A percentile compares a stretch with the other conserved stretches of the same genome.
Conservation (phyloP, 768 basidiomycete species). For the Goffeauzyma gilvescens region DNA sequence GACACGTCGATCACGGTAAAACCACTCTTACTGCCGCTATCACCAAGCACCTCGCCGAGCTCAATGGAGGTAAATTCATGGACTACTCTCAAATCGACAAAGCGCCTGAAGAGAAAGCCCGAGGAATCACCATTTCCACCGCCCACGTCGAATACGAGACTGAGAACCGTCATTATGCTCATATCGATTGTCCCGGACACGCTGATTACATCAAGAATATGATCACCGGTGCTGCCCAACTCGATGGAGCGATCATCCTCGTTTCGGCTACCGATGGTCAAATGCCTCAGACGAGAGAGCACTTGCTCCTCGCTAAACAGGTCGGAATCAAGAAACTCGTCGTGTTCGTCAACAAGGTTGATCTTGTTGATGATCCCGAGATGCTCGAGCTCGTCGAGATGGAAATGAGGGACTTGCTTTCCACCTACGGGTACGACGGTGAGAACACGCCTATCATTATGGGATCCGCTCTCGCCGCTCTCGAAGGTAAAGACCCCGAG, state of each 20-base stretch:
- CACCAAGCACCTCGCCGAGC: slow-evolving; percentile 69
- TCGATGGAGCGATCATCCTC: slow-evolving; percentile 51
- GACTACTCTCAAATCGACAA: slow-evolving; percentile 97
- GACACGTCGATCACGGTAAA: slow-evolving; percentile 35
- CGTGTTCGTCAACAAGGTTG: slow-evolving; percentile 99
- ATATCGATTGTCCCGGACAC: slow-evolving; percentile 78
- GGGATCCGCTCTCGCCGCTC: slow-evolving; percentile 88
- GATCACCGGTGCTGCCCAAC: slow-evolving; percentile 97
- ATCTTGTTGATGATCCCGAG: slow-evolving; percentile 86
- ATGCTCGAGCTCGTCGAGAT: slow-evolving; percentile 99
- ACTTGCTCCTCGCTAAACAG: slow-evolving; percentile 89
- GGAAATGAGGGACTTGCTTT: slow-evolving; percentile 95
- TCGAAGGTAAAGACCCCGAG: slow-evolving; percentile 64
- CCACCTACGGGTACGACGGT: slow-evolving; percentile 85
- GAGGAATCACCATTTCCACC: slow-evolving; percentile 98
- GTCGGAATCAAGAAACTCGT: slow-evolving; percentile 94
- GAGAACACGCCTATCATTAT: slow-evolving; percentile 95
- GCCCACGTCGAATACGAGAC: slow-evolving; percentile 99
- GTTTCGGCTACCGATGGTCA: slow-evolving; percentile 98
- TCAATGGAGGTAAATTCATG: slow-evolving; percentile 60
- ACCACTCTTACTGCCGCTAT: slow-evolving; percentile 34
- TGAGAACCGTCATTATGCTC: slow-evolving; percentile 70
- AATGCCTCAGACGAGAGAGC: slow-evolving; percentile 99
- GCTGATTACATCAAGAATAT: slow-evolving; percentile 96
- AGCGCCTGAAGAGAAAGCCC: slow-evolving; percentile 97